phyloP scores from a whole-genome alignment of 805 yeast genomes.

The Zygoascus ofunaensis region DNA sequence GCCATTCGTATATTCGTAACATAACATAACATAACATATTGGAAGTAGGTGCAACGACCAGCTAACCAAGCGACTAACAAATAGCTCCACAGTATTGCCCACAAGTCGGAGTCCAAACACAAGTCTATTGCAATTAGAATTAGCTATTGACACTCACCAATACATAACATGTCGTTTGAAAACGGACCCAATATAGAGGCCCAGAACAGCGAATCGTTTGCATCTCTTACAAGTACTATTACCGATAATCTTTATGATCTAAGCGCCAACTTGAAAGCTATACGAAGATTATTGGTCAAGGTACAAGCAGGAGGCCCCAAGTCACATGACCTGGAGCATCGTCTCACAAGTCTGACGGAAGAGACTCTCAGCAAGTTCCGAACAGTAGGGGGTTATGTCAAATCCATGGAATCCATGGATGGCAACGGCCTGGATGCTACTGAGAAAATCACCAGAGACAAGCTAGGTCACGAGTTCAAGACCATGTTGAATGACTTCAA shows the following conservation, averaged over 20 bases:
- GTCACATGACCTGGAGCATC: conserved; percentile 7
- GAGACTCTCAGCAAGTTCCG: conserved; percentile 14
- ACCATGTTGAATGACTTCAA: conserved; percentile 41
- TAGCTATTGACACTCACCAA: too few relatives aligned
- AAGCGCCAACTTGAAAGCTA: conserved; percentile 10
- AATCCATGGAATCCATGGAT: conserved; percentile 13
- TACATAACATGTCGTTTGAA: not conserved
- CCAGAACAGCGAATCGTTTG: conserved; percentile 10
- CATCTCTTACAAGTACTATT: conserved; percentile 9
- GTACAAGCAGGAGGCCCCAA: conserved; percentile 5
- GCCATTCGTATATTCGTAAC: too few relatives aligned
- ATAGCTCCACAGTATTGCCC: too few relatives aligned
- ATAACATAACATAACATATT: too few relatives aligned
- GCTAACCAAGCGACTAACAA: too few relatives aligned
- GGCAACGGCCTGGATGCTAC: conserved; percentile 12
- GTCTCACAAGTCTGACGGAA: conserved; percentile 11
- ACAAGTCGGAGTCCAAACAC: too few relatives aligned
- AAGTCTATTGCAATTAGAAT: too few relatives aligned
- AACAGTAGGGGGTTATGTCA: conserved; percentile 12
- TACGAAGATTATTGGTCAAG: conserved; percentile 9
- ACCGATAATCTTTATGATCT: conserved; percentile 13
- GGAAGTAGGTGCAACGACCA: too few relatives aligned
- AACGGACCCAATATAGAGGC: conserved; percentile 3
- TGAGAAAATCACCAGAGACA: conserved; percentile 37
- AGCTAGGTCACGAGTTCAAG: conserved; percentile 48